Evolutionary conservation across 768 basidiomycete species (phyloP).

Genomic region (Pleurotus tuoliensis): DNA sequence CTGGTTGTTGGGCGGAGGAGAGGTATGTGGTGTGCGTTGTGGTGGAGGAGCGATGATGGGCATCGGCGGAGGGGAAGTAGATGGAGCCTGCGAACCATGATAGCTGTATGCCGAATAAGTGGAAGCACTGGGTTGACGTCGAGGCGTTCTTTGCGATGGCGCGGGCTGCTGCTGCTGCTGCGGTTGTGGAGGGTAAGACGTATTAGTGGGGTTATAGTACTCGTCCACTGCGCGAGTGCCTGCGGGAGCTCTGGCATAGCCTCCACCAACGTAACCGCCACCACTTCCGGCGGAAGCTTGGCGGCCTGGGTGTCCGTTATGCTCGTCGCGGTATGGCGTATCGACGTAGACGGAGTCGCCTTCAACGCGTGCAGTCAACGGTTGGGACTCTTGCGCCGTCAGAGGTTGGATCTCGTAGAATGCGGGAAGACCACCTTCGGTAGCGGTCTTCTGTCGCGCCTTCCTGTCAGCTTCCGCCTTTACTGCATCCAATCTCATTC

Average conservation of each 20-base stretch:
- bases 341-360: slow-evolving; percentile 56
- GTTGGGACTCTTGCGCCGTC: slow-evolving; percentile 53
- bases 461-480: slow-evolving; percentile 86
- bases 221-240: slow-evolving; percentile 75
- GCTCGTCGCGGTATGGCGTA: slow-evolving; percentile 34
- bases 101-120: slow-evolving; percentile 26
- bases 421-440: slow-evolving; percentile 69
- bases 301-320: slow-evolving; percentile 25
- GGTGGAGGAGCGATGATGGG: slow-evolving; percentile 13
- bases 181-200: slow-evolving; percentile 45
- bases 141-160: slow-evolving; percentile 5
- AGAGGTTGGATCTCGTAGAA: slow-evolving; percentile 31
- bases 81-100: slow-evolving; percentile 8
- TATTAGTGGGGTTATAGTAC: slow-evolving; percentile 47
- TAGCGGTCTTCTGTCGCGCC: slow-evolving; percentile 50
- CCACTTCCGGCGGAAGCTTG: slow-evolving; percentile 22
- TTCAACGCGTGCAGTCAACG: slow-evolving; percentile 58
- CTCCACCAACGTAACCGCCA: slow-evolving; percentile 38
- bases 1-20: slow-evolving; percentile 23
- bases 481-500: slow-evolving; percentile 77
- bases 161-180: slow-evolving; percentile 26
- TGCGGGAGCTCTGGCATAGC: slow-evolving; percentile 60
- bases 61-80: slow-evolving; percentile 21
- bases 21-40: slow-evolving; percentile 15
- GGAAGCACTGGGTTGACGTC: slow-evolving; percentile 14